phyloP scores from a whole-genome alignment of 2,329 filamentous ascomycete genomes.

The Fonsecaea multimorphosa region DNA sequence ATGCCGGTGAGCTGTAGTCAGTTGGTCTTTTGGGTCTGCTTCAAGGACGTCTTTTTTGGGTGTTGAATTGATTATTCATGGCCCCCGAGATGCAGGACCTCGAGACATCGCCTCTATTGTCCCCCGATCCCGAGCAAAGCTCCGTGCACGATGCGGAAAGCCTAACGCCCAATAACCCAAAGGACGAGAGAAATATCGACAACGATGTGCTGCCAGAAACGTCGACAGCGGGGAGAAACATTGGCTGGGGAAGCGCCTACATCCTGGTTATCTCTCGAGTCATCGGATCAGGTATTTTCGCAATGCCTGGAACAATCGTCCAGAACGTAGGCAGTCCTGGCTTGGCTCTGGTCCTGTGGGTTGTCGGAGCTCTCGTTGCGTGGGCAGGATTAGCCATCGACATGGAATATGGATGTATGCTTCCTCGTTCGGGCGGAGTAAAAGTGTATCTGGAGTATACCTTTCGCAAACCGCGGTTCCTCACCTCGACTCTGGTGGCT shows the following conservation, averaged over 20 bases:
- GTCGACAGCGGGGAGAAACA: conserved; percentile 62
- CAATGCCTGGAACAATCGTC: conserved; percentile 71
- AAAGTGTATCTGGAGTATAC: conserved; percentile 76
- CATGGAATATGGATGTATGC: conserved; percentile 73
- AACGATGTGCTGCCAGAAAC: conserved; percentile 67
- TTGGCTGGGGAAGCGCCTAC: conserved; percentile 68
- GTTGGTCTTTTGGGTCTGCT: neutral
- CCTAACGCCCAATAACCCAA: neutral
- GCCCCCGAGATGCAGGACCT: conserved; percentile 26
- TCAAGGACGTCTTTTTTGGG: neutral
- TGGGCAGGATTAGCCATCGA: conserved; percentile 66
- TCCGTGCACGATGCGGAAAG: conserved; percentile 13
- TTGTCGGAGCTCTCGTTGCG: conserved; percentile 66
- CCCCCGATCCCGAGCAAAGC: conserved; percentile 8
- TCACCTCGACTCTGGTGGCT: conserved; percentile 69
- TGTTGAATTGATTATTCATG: conserved; percentile 4
- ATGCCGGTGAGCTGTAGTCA: neutral
- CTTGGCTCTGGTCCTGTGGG: conserved; percentile 67
- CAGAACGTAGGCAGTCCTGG: conserved; percentile 70
- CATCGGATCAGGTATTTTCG: conserved; percentile 74
- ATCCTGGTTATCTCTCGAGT: conserved; percentile 72
- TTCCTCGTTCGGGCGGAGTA: conserved; percentile 70
- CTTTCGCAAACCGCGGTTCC: conserved; percentile 66
- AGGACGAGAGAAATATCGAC: conserved; percentile 65
- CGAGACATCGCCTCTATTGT: conserved; percentile 33